Evolutionary conservation across 1,284 basidiomycete genomes (phyloP).

Genomic region (Fomitiporia mediterranea): DNA sequence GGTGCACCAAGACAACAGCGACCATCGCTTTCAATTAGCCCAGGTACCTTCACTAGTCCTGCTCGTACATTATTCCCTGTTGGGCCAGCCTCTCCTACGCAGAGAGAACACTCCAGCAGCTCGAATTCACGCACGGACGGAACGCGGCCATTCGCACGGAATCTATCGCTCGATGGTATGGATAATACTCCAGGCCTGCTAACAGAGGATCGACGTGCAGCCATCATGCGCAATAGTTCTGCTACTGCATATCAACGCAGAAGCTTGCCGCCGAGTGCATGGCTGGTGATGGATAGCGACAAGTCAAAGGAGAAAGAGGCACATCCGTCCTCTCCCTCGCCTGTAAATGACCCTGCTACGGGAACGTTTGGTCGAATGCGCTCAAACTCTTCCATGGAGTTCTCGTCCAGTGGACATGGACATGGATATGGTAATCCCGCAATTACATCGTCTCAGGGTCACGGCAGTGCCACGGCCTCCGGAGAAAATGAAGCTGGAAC

Average conservation of each 20-base stretch:
- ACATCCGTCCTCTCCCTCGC: not conserved
- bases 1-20: not conserved
- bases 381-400: slow-evolving; percentile 11
- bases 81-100: not conserved
- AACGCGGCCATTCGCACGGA: not conserved
- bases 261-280: slow-evolving; percentile 13
- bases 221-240: not conserved
- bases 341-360: not conserved
- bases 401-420: slow-evolving; percentile 14
- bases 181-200: not conserved
- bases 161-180: too few species aligned
- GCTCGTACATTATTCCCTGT: not conserved
- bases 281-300: slow-evolving; percentile 6
- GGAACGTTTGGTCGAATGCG: slow-evolving; percentile 2
- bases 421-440: not conserved
- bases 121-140: not conserved
- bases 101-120: not conserved
- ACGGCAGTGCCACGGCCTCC: slow-evolving; percentile 15
- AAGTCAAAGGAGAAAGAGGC: slow-evolving; percentile 4
- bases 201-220: not conserved
- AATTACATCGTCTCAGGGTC: slow-evolving; percentile 15
- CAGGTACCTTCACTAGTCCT: not conserved
- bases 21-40: not conserved
- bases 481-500: slow-evolving; percentile 2
- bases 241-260: not conserved